Percentiles rank a stretch among this genome's conserved stretches.
phyloP scores from a whole-genome alignment of 1,284 basidiomycete genomes.

The Malassezia restricta region DNA sequence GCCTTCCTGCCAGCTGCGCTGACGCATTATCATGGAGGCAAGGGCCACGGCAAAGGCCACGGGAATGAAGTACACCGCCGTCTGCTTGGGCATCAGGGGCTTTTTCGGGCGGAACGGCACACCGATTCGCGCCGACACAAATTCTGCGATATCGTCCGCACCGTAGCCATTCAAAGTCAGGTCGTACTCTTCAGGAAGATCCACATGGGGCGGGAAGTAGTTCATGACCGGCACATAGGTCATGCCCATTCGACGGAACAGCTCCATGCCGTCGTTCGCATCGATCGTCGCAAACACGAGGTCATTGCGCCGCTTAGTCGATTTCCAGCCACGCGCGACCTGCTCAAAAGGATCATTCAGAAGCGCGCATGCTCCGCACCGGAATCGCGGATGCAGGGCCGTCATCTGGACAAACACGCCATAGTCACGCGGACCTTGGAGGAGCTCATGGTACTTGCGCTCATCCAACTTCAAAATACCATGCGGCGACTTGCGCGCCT shows the following conservation, averaged over 20 bases:
- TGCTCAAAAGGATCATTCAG: conserved; percentile 3
- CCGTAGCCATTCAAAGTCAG: not conserved
- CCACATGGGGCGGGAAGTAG: not conserved
- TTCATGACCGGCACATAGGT: conserved; percentile 5
- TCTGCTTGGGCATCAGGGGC: conserved; percentile 13
- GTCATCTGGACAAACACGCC: conserved; percentile 10
- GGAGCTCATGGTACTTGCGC: not conserved
- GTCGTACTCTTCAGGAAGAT: conserved; percentile 3
- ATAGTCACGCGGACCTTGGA: conserved; percentile 10
- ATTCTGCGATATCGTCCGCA: conserved; percentile 6
- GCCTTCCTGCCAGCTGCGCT: conserved; percentile 12
- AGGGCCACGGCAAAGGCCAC: conserved; percentile 7
- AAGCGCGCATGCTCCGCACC: conserved; percentile 10
- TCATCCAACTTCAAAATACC: conserved; percentile 10
- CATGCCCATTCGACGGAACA: conserved; percentile 4
- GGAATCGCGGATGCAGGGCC: not conserved
- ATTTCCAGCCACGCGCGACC: conserved; percentile 8
- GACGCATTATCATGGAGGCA: conserved; percentile 15
- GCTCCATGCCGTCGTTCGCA: conserved; percentile 2
- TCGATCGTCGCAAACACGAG: conserved; percentile 10
- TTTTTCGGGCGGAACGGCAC: conserved; percentile 15
- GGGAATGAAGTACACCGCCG: conserved; percentile 9
- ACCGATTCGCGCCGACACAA: conserved; percentile 13
- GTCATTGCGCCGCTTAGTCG: not conserved
- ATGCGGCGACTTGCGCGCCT: not conserved